Base-by-base conservation (phyloP, 371 early-diverging fungal genomes). In the Cokeromyces recurvatus region DNA sequence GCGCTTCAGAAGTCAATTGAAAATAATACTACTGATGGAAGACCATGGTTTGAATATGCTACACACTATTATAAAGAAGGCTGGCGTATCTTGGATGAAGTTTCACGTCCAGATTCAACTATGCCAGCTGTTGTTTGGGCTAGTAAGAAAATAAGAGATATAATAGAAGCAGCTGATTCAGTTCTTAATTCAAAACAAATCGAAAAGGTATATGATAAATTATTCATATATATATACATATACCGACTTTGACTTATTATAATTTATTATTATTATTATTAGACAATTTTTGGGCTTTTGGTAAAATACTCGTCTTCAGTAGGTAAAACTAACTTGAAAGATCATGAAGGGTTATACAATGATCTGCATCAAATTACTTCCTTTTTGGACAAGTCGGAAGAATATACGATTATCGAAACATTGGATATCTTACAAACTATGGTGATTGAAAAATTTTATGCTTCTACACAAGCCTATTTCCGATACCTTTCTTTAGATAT, bases 1-100 rank as follows among this genome's bases (percentile, higher is more conserved):
- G 55, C 57, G 2, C 36, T 71, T 9, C 41, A 56, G 10, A 65
- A 60, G 37, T 51, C 73, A 2, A 50, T 66, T 16, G 59, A 65
- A 21, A 60, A 46, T n/a, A 46, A 51, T 20, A 36, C 46, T 2
- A 32, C n/a, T 5, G 44, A 56, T 32, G 63, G 62, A 7, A 81
- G 79, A 38, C 70, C 81, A 0, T 87, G 87, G 87, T 84, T 80
- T 43, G 68, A 69, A 6, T 81, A 74, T 51, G 84, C 78, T 5
- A 69, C 76, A 9, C 79, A 79, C 42, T 69, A 78, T 38, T 82
- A 86, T 43, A 74, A 76, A 38, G 73, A 77, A 53, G 86, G 79
- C 0, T 77, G 79, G 76, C 68, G 69, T 10, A 66, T 84, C 12
- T 42, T 85, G 39, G 83, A 85, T 36, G 85, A 80, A 25, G 36